Evolutionary conservation across 768 basidiomycete species (phyloP).

Genomic region (Leccinum uliginosum): DNA sequence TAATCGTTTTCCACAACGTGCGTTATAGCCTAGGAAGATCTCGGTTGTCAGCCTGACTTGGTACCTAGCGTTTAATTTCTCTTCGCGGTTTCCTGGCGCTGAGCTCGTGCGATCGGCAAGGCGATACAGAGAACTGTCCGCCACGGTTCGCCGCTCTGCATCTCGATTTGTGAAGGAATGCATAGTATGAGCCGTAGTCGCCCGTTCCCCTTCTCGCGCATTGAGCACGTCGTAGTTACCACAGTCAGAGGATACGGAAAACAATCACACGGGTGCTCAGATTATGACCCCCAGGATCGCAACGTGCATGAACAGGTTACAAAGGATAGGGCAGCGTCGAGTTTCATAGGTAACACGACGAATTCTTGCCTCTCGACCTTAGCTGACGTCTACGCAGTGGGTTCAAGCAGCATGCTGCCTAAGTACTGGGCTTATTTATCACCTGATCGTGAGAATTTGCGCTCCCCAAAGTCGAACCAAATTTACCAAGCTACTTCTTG

Average conservation of each 20-base stretch:
- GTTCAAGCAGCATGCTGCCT: no score
- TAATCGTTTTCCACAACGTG: conserved; percentile 18
- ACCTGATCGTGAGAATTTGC: no score
- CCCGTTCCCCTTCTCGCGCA: neutral
- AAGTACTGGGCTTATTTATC: no score
- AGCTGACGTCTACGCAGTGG: conserved; percentile 17
- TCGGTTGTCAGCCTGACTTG: neutral
- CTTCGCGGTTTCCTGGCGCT: conserved; percentile 18
- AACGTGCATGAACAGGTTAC: conserved; percentile 15
- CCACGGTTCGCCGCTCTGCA: conserved; percentile 15
- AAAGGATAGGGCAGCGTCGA: conserved; percentile 14
- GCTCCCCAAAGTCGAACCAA: no score
- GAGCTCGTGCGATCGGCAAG: conserved; percentile 6
- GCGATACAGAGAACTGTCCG: conserved; percentile 9
- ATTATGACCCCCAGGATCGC: conserved; percentile 3
- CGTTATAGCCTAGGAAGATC: neutral
- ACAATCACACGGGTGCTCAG: conserved; percentile 23
- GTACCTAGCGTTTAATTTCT: conserved; percentile 14
- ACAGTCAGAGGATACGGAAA: conserved; percentile 19
- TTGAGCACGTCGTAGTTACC: neutral
- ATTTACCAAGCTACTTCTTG: no score
- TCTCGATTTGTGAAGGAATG: conserved; percentile 23
- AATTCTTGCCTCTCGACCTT: neutral
- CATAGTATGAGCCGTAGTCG: conserved; percentile 6
- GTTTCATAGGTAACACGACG: conserved; percentile 19